Percentiles rank a stretch among this genome's conserved stretches.
Evolutionary conservation across 148 eudicot genomes (phyloP).

Genomic region (Cornus suecica): DNA sequence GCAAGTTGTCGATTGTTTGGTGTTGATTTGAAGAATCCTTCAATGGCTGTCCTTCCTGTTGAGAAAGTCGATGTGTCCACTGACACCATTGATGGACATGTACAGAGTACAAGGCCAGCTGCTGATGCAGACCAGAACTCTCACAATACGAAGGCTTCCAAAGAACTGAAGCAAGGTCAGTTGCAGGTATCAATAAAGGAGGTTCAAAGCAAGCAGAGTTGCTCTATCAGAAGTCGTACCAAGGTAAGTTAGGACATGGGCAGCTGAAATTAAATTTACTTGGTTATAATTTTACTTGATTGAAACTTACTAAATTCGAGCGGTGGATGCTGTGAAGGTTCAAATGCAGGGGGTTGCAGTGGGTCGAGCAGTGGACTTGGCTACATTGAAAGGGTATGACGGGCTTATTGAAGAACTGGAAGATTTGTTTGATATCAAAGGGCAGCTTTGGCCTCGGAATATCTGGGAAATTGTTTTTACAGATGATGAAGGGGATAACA

Average conservation of each 20-base stretch:
- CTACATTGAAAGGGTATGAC: constrained; percentile 53
- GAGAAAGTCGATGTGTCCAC: constrained; percentile 23
- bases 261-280: not conserved
- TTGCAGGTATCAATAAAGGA: constrained; percentile 46
- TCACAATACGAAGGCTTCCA: constrained; percentile 46
- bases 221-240: constrained; percentile 74
- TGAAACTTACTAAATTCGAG: not conserved
- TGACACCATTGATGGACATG: not conserved
- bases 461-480: constrained; percentile 90
- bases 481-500: constrained; percentile 90
- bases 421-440: constrained; percentile 75
- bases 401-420: constrained; percentile 75
- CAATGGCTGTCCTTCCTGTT: constrained; percentile 1
- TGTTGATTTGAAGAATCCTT: constrained; percentile 47
- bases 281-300: not conserved
- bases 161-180: constrained; percentile 38
- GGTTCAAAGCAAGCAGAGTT: constrained; percentile 53
- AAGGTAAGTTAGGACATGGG: constrained; percentile 64
- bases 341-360: constrained; percentile 97
- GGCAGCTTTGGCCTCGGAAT: constrained; percentile 56
- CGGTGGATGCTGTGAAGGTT: constrained; percentile 41
- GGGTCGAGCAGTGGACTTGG: constrained; percentile 94
- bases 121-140: constrained; percentile 50
- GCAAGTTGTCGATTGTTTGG: constrained; percentile 75
- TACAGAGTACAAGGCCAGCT: not conserved